phyloP scores from a whole-genome alignment of 345 rosid species.

The Viola odorata region DNA sequence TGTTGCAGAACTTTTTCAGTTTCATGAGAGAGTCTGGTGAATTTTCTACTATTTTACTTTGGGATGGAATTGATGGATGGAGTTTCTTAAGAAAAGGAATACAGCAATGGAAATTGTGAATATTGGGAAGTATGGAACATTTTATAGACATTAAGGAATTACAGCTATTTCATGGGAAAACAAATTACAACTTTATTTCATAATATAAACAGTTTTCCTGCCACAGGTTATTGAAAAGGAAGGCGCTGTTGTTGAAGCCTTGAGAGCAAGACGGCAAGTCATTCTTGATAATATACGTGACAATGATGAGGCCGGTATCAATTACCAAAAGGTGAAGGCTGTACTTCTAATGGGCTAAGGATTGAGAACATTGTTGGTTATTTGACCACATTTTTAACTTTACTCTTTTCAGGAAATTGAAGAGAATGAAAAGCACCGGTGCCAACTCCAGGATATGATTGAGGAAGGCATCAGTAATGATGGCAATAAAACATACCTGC shows the following conservation, averaged over 20 bases:
- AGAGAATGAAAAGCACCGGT: slow-evolving; percentile 76
- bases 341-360: slow-evolving; percentile 1
- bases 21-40: background rate
- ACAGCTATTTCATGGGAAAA: too few relatives aligned
- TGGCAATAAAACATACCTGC: slow-evolving; percentile 79
- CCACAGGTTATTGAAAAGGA: slow-evolving; percentile 59
- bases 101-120: too few relatives aligned
- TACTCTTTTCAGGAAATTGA: slow-evolving; percentile 58
- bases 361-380: slow-evolving; percentile 3
- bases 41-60: too few relatives aligned
- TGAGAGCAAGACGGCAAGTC: slow-evolving; percentile 72
- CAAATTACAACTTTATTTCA: too few relatives aligned
- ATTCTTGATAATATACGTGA: slow-evolving; percentile 96
- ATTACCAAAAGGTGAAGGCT: slow-evolving; percentile 62
- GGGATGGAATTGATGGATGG: too few relatives aligned
- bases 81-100: too few relatives aligned
- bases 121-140: too few relatives aligned
- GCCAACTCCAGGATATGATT: slow-evolving; percentile 74
- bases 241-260: slow-evolving; percentile 46
- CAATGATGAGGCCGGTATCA: slow-evolving; percentile 85
- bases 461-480: slow-evolving; percentile 76
- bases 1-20: slow-evolving; percentile 1
- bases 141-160: too few relatives aligned
- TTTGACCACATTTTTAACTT: slow-evolving; percentile 11
- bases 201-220: background rate